phyloP scores from a whole-genome alignment of 805 yeast species.

The Candida xiaguanensis region DNA sequence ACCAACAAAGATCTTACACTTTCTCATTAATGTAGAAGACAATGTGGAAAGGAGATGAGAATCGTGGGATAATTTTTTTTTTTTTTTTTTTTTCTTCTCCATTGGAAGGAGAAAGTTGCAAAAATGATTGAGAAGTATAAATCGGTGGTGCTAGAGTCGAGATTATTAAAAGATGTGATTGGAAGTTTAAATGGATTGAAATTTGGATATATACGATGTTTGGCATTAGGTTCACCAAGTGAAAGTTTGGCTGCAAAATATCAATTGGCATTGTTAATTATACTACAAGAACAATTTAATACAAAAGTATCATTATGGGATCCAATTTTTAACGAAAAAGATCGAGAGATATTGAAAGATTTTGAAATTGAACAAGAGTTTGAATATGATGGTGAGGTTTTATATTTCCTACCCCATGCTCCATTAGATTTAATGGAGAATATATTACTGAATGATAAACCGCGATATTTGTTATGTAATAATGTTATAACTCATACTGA shows the following conservation, averaged over 20 bases:
- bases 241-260: slow-evolving; percentile 57
- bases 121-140: not conserved
- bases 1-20: slow-evolving; percentile 95
- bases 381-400: slow-evolving; percentile 15
- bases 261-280: slow-evolving; percentile 59
- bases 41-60: slow-evolving; percentile 7
- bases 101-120: not conserved
- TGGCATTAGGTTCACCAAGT: slow-evolving; percentile 69
- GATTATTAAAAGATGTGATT: not conserved
- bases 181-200: slow-evolving; percentile 1
- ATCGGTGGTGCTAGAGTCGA: not conserved
- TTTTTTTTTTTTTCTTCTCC: not conserved
- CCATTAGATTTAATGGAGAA: slow-evolving; percentile 52
- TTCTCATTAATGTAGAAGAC: slow-evolving; percentile 60
- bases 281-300: slow-evolving; percentile 26
- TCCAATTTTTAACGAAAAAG: slow-evolving; percentile 55
- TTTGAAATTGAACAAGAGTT: slow-evolving; percentile 16
- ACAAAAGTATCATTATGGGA: slow-evolving; percentile 51
- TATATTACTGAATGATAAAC: slow-evolving; percentile 28
- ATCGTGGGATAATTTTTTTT: slow-evolving; percentile 1
- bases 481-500: slow-evolving; percentile 53
- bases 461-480: slow-evolving; percentile 47
- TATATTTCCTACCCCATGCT: slow-evolving; percentile 75
- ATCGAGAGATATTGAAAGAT: slow-evolving; percentile 26
- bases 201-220: slow-evolving; percentile 46